A percentile compares a stretch with the other conserved stretches of the same genome.
phyloP scores from a whole-genome alignment of 176 grass and related monocot genomes.

The Eleusine coracana region DNA sequence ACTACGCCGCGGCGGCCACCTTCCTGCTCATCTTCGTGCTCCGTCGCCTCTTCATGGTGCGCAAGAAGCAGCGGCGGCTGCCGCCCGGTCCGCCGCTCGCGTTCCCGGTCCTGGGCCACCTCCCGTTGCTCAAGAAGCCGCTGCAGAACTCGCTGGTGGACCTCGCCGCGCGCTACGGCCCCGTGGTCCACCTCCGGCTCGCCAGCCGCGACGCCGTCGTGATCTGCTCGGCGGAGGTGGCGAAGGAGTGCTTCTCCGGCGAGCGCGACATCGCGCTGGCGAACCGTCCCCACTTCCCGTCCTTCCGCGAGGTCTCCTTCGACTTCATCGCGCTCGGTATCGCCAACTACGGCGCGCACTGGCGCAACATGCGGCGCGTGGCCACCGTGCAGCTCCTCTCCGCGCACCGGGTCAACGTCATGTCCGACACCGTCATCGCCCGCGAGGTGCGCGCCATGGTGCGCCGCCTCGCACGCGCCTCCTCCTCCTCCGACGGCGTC shows the following conservation, averaged over 20 bases:
- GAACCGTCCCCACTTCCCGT: slow-evolving; percentile 59
- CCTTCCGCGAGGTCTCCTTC: slow-evolving; percentile 31
- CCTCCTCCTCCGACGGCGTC: background rate
- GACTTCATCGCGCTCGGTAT: slow-evolving; percentile 37
- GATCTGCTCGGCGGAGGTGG: slow-evolving; percentile 33
- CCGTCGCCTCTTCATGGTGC: background rate
- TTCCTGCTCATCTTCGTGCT: background rate
- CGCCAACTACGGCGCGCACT: slow-evolving; percentile 50
- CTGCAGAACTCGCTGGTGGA: slow-evolving; percentile 39
- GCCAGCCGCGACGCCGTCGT: slow-evolving; percentile 49
- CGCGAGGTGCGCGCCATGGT: slow-evolving; percentile 34
- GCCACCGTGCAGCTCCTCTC: slow-evolving; percentile 54
- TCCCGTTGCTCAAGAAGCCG: slow-evolving; percentile 57
- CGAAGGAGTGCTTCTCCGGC: slow-evolving; percentile 55
- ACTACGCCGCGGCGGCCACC: slow-evolving; percentile 1
- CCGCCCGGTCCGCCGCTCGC: slow-evolving; percentile 35
- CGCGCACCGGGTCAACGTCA: slow-evolving; percentile 32
- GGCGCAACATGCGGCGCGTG: slow-evolving; percentile 67
- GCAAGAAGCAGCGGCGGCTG: background rate
- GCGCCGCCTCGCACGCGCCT: slow-evolving; percentile 28
- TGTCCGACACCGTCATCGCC: slow-evolving; percentile 27
- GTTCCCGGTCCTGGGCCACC: slow-evolving; percentile 51
- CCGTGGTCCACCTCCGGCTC: slow-evolving; percentile 48
- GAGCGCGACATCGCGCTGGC: slow-evolving; percentile 56
- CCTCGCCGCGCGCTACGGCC: slow-evolving; percentile 47